Evolutionary conservation across 441 rosid species (phyloP).

Genomic region (Raphanus hybrid): DNA sequence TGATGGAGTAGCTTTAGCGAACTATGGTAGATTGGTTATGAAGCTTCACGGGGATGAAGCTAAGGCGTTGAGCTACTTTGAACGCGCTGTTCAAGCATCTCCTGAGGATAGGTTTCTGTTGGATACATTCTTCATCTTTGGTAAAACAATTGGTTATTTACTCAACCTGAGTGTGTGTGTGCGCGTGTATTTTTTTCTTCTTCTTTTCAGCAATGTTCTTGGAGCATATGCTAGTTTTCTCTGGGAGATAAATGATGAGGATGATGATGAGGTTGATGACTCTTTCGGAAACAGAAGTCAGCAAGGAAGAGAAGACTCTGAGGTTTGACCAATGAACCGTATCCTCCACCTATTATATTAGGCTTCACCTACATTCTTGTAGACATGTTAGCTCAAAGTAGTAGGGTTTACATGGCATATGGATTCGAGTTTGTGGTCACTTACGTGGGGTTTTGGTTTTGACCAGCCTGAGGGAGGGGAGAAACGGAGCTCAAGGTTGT

Average conservation of each 20-base stretch:
- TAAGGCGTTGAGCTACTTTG: constrained; percentile 64
- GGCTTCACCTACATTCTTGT: constrained; percentile 10
- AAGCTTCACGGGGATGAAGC: constrained; percentile 66
- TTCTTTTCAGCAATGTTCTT: constrained; percentile 62
- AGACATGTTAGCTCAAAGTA: constrained; percentile 4
- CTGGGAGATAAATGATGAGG: constrained; percentile 60
- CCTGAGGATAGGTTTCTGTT: constrained; percentile 65
- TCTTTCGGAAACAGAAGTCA: constrained; percentile 20
- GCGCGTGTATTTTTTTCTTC: not conserved
- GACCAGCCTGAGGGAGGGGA: constrained; percentile 47
- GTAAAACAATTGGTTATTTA: not conserved
- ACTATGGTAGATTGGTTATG: constrained; percentile 79
- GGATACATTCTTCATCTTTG: not conserved
- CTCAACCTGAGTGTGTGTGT: not conserved
- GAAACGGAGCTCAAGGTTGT: constrained; percentile 52
- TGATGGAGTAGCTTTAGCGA: constrained; percentile 56
- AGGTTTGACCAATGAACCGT: constrained; percentile 41
- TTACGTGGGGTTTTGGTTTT: constrained; percentile 10
- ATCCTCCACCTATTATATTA: not conserved
- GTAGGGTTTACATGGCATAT: not conserved
- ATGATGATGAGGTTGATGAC: constrained; percentile 49
- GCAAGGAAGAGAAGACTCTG: constrained; percentile 27
- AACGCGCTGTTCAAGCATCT: constrained; percentile 68
- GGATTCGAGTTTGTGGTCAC: not conserved
- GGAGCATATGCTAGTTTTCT: constrained; percentile 87